Evolutionary conservation across 257 asterid genomes (phyloP).

Genomic region (Handroanthus guayacan): DNA sequence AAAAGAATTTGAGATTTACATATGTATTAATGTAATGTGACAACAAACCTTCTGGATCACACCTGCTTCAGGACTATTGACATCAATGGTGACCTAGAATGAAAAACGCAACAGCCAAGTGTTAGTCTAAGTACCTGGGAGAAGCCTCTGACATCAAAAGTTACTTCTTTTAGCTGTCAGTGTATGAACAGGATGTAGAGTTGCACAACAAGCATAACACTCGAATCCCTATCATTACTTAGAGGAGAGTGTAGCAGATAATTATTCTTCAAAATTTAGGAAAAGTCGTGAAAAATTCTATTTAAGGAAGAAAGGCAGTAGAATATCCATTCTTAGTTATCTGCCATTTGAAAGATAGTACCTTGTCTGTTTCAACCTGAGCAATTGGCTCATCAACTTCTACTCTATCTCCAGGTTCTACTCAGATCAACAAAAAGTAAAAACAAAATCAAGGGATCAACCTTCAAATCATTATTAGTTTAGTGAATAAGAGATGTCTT

Average conservation of each 20-base stretch:
- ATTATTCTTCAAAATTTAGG: slow-evolving; percentile 15
- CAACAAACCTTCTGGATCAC: slow-evolving; percentile 79
- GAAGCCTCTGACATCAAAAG: slow-evolving; percentile 11
- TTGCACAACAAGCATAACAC: slow-evolving; percentile 9
- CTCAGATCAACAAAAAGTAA: slow-evolving; percentile 36
- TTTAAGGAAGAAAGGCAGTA: neutral
- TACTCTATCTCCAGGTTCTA: slow-evolving; percentile 93
- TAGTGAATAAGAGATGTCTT: neutral
- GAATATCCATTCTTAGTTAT: neutral
- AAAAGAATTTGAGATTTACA: neutral
- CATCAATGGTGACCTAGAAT: slow-evolving; percentile 93
- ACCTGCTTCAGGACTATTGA: slow-evolving; percentile 98
- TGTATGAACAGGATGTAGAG: slow-evolving; percentile 7
- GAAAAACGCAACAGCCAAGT: slow-evolving; percentile 32
- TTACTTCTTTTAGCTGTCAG: slow-evolving; percentile 9
- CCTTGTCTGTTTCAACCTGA: slow-evolving; percentile 99
- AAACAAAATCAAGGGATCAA: slow-evolving; percentile 24
- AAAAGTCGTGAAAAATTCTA: neutral
- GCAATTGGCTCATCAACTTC: slow-evolving; percentile 94
- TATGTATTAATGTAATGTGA: neutral
- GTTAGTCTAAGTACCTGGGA: slow-evolving; percentile 26
- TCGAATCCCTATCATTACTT: slow-evolving; percentile 24
- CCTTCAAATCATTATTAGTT: slow-evolving; percentile 13
- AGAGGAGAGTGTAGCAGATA: neutral
- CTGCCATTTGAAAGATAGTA: slow-evolving; percentile 33